Conservation (phyloP, 352 stramenopile species). For the Pythium phragmitis region DNA sequence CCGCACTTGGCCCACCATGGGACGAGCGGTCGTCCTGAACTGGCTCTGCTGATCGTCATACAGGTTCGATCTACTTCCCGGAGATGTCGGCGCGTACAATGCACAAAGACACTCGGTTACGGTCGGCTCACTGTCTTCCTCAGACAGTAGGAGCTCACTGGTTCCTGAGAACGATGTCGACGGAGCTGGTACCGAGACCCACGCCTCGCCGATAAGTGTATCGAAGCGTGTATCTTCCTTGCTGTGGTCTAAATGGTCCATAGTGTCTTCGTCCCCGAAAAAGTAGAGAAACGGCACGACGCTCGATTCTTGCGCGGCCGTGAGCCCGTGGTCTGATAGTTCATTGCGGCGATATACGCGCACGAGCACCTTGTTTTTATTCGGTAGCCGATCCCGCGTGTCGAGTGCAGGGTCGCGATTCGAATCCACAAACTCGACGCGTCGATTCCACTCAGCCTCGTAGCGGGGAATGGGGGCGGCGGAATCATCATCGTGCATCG, state of each 20-base stretch:
- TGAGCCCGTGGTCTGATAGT: conserved; percentile 73
- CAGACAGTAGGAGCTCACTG: conserved; percentile 11
- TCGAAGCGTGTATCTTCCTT: conserved; percentile 84
- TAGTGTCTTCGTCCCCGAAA: conserved; percentile 83
- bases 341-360: conserved; percentile 77
- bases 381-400: background rate
- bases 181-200: conserved; percentile 60
- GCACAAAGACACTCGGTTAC: conserved; percentile 55
- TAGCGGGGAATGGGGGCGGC: conserved; percentile 30
- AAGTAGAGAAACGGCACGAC: conserved; percentile 88
- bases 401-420: background rate
- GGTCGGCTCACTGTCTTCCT: conserved; percentile 21
- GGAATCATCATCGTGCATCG: conserved; percentile 4
- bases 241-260: conserved; percentile 85
- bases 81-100: conserved; percentile 50
- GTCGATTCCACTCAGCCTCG: conserved; percentile 82
- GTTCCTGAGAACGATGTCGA: conserved; percentile 4
- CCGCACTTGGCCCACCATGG: conserved; percentile 76
- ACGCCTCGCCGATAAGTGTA: conserved; percentile 72
- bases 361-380: conserved; percentile 52
- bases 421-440: conserved; percentile 75
- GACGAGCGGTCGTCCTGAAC: conserved; percentile 21
- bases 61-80: conserved; percentile 19
- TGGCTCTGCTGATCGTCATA: conserved; percentile 11
- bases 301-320: conserved; percentile 74